A percentile compares a stretch with the other conserved stretches of the same genome.
phyloP scores from a whole-genome alignment of 306 rosid species.

The Alnus rubra region DNA sequence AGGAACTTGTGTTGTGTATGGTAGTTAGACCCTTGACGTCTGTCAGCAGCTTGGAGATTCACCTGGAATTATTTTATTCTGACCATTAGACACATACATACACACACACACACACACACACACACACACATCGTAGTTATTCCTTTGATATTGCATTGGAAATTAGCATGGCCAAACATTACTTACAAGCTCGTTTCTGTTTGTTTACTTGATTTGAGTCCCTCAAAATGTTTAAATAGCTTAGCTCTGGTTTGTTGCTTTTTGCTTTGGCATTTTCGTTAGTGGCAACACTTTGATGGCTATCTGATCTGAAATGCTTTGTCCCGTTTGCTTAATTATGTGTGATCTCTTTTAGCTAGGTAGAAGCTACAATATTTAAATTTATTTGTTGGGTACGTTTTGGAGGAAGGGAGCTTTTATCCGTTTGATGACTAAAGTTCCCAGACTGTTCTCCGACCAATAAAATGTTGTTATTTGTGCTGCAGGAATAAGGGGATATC shows the following conservation, averaged over 20 bases:
- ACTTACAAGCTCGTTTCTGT: background rate
- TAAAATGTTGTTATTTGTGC: background rate
- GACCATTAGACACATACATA: background rate
- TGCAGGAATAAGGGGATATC: conserved; percentile 6
- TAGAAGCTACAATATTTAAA: background rate
- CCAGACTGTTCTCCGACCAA: background rate
- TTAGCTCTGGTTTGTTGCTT: background rate
- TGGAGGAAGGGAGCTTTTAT: background rate
- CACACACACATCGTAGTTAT: background rate
- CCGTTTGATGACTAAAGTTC: background rate
- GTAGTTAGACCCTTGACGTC: background rate
- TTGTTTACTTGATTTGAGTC: background rate
- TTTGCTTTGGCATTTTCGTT: background rate
- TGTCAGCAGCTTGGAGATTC: background rate
- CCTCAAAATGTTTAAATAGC: background rate
- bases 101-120: background rate
- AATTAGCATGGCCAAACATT: background rate
- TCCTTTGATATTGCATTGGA: background rate
- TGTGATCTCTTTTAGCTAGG: background rate
- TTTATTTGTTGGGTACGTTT: background rate
- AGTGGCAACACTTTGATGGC: background rate
- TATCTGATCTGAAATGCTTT: background rate
- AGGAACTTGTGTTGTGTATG: background rate
- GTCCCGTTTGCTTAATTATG: background rate
- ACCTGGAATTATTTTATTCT: background rate